Evolutionary conservation across 345 rosid genomes (phyloP).

Genomic region (Noccaea bulbosa): DNA sequence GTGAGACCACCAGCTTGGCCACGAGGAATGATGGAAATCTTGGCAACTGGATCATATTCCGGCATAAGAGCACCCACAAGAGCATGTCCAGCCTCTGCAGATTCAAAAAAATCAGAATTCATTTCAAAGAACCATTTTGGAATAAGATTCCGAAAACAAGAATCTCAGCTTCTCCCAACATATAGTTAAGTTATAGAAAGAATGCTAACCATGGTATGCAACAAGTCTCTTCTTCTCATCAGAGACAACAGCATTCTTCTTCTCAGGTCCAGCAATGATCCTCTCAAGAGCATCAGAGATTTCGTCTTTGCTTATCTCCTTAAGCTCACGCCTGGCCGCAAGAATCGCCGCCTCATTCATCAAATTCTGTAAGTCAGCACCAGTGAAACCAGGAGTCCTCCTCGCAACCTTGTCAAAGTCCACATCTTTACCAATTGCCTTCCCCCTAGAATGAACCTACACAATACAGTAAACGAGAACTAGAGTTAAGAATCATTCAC

Average conservation of each 20-base stretch:
- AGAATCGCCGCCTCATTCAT: slow-evolving; percentile 99
- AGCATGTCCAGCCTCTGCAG: slow-evolving; percentile 95
- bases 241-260: slow-evolving; percentile 94
- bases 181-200: neutral
- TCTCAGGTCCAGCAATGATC: slow-evolving; percentile 98
- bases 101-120: neutral
- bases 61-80: slow-evolving; percentile 97
- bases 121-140: too few relatives aligned
- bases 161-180: neutral
- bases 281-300: slow-evolving; percentile 97
- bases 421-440: slow-evolving; percentile 95
- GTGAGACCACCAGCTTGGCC: slow-evolving; percentile 99
- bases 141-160: neutral
- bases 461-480: neutral
- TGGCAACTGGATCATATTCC: slow-evolving; percentile 94
- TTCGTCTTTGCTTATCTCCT: slow-evolving; percentile 98
- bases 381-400: slow-evolving; percentile 96
- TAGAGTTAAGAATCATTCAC: neutral
- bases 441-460: slow-evolving; percentile 97
- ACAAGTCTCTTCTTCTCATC: slow-evolving; percentile 93
- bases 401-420: slow-evolving; percentile 93
- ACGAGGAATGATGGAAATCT: slow-evolving; percentile 95
- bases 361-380: slow-evolving; percentile 94
- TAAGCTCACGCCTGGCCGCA: slow-evolving; percentile 95
- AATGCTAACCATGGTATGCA: slow-evolving; percentile 78